Evolutionary conservation across 31 red algal species (phyloP).

Genomic region (Asparagopsis taxiformis): DNA sequence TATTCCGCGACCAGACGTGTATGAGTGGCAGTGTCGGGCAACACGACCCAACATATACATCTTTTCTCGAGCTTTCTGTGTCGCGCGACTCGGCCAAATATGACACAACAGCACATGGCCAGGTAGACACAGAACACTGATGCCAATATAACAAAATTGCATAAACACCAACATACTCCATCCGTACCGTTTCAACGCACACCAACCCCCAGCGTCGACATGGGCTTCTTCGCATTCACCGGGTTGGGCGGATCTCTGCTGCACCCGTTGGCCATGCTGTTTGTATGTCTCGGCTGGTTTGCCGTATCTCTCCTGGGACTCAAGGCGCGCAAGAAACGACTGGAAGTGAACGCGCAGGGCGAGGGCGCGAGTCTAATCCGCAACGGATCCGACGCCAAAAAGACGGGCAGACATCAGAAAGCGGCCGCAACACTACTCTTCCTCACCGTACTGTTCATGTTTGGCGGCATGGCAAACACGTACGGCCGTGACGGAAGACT

Average conservation of each 20-base stretch:
- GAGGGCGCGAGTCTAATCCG: not conserved
- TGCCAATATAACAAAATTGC: too few relatives aligned
- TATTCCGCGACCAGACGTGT: too few relatives aligned
- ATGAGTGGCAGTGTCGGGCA: too few relatives aligned
- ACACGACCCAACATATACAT: too few relatives aligned
- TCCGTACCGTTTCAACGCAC: not conserved
- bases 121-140: too few relatives aligned
- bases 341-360: not conserved
- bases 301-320: slow-evolving; percentile 51
- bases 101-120: too few relatives aligned
- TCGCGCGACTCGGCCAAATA: too few relatives aligned
- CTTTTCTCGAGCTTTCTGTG: too few relatives aligned
- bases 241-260: slow-evolving; percentile 47
- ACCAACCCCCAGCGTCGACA: slow-evolving; percentile 1
- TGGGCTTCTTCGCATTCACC: slow-evolving; percentile 36
- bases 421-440: slow-evolving; percentile 43
- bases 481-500: slow-evolving; percentile 77
- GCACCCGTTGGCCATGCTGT: slow-evolving; percentile 64
- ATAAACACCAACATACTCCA: too few relatives aligned
- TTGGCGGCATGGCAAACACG: slow-evolving; percentile 95
- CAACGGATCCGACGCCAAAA: not conserved
- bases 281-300: slow-evolving; percentile 25
- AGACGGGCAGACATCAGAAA: slow-evolving; percentile 11
- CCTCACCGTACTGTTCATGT: slow-evolving; percentile 60
- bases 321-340: slow-evolving; percentile 36